phyloP scores from a whole-genome alignment of 1,284 basidiomycete species.

The Melampsora abietis-canadensis region DNA sequence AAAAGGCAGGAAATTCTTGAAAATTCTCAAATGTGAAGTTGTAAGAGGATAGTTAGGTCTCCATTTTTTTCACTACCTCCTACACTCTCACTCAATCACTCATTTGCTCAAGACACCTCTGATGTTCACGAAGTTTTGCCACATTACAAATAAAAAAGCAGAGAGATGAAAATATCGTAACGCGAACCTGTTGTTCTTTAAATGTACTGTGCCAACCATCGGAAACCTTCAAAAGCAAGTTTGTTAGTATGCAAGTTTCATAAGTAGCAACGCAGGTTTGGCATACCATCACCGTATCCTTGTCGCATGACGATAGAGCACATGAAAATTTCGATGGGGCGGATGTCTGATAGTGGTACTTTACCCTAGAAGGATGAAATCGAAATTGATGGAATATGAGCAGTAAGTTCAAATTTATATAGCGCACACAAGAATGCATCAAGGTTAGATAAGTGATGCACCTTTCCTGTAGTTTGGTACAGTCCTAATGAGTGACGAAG shows the following conservation, averaged over 20 bases:
- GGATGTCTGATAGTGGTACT: slow-evolving; percentile 90
- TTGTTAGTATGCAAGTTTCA: not conserved
- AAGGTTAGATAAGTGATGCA: slow-evolving; percentile 52
- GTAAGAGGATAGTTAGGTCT: too few relatives aligned
- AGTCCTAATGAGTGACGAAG: slow-evolving; percentile 90
- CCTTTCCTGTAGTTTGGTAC: slow-evolving; percentile 99
- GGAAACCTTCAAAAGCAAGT: slow-evolving; percentile 60
- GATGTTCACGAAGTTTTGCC: too few relatives aligned
- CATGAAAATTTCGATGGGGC: slow-evolving; percentile 99
- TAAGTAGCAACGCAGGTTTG: not conserved
- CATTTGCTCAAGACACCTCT: too few relatives aligned
- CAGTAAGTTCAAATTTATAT: not conserved
- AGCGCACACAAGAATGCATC: not conserved
- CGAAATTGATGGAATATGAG: slow-evolving; percentile 5
- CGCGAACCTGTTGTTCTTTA: slow-evolving; percentile 48
- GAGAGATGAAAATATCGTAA: too few relatives aligned
- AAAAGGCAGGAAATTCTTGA: too few relatives aligned
- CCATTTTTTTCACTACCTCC: too few relatives aligned
- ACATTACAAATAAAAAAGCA: too few relatives aligned
- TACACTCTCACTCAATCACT: too few relatives aligned
- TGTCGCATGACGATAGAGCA: slow-evolving; percentile 99
- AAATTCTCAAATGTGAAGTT: too few relatives aligned
- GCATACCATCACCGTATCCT: slow-evolving; percentile 87
- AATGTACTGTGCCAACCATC: slow-evolving; percentile 97
- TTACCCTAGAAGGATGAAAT: slow-evolving; percentile 68